Base-by-base conservation (phyloP, 2,329 filamentous ascomycete species). In the Epichloe sp. region DNA sequence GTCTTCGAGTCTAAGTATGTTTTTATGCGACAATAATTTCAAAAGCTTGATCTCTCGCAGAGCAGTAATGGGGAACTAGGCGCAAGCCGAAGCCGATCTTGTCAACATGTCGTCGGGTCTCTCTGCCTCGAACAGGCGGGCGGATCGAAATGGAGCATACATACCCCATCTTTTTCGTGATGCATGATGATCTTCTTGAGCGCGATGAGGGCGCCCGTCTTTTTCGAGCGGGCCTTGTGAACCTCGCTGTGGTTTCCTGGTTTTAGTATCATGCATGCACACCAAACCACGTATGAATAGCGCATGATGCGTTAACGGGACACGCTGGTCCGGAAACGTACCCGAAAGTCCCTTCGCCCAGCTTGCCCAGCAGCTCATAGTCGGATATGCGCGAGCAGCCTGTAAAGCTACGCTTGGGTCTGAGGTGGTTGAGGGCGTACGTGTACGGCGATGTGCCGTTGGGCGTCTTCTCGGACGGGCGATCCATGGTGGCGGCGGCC, bases 131-230 rank as follows among this genome's bases (percentile, higher is more conserved):
- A 31, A 10, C 26, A 8, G 23, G 26, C 26, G 26, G 26, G 26
- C 26, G 8, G 26, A 10, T 31, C 7, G 31, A 26, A 15, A 31
- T 21, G 31, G 43, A 42, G 23, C 45, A 31, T 40, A 70, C 82
- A 60, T 69, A 87, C 83, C 47, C 93, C 93, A 68, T 98, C 93
- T 67, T 96, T 97, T 72, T 98, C 93, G 67, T 97, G 95, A 67
- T 97, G 93, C 87, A 97, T 96, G 58, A 98, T 81, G 58, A 98
- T 98, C 77, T 97, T 97, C 74, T 98, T 98, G 62, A 98, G 69
- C 4, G 93, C 93, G 54, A 95, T 86, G 44, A 91, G 68, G 23
- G 79, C 76, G 50, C 86, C 85, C 1, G 82, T 86, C 61, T 78
- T 85, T 61, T 80, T 83, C 31, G 86, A 88, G 55, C 80, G 80